phyloP scores from a whole-genome alignment of 2,329 filamentous ascomycete genomes.

The Penicillium concentricum region DNA sequence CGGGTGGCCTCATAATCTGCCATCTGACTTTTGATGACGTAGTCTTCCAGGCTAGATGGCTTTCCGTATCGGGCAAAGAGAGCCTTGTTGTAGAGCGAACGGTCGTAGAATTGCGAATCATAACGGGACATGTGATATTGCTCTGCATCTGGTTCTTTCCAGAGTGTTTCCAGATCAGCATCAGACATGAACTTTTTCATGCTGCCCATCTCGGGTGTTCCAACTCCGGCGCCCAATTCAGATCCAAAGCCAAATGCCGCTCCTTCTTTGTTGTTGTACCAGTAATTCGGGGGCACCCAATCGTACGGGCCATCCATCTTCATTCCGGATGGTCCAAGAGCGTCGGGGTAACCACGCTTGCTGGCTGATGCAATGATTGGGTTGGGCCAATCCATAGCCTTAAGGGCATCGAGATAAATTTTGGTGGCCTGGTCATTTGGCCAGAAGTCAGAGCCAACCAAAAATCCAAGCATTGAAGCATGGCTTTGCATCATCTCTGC shows the following conservation, averaged over 20 bases:
- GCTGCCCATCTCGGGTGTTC: slow-evolving; percentile 58
- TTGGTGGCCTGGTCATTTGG: slow-evolving; percentile 57
- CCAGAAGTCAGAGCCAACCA: slow-evolving; percentile 65
- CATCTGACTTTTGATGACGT: slow-evolving; percentile 60
- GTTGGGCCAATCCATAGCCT: slow-evolving; percentile 54
- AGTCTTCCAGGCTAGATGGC: slow-evolving; percentile 55
- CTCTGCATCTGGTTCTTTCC: slow-evolving; percentile 53
- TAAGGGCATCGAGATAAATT: slow-evolving; percentile 54
- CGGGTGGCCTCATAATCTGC: slow-evolving; percentile 65
- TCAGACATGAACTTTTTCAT: slow-evolving; percentile 55
- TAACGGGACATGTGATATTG: slow-evolving; percentile 62
- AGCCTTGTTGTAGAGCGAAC: slow-evolving; percentile 58
- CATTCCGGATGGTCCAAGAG: slow-evolving; percentile 58
- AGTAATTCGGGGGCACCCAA: slow-evolving; percentile 66
- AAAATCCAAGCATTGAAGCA: slow-evolving; percentile 57
- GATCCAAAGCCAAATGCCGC: slow-evolving; percentile 64
- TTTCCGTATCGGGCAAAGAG: slow-evolving; percentile 54
- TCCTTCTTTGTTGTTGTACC: slow-evolving; percentile 56
- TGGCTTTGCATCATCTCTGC: slow-evolving; percentile 60
- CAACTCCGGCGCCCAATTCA: slow-evolving; percentile 62
- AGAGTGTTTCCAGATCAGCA: slow-evolving; percentile 55
- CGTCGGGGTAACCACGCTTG: slow-evolving; percentile 53
- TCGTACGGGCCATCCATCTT: slow-evolving; percentile 68
- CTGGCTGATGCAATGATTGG: slow-evolving; percentile 60
- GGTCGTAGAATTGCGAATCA: slow-evolving; percentile 55